These are phyloP conservation scores for Elasticomyces elasticus DNA, from an alignment of 495 filamentous ascomycete species.

Conservation along the genomic window DNA sequence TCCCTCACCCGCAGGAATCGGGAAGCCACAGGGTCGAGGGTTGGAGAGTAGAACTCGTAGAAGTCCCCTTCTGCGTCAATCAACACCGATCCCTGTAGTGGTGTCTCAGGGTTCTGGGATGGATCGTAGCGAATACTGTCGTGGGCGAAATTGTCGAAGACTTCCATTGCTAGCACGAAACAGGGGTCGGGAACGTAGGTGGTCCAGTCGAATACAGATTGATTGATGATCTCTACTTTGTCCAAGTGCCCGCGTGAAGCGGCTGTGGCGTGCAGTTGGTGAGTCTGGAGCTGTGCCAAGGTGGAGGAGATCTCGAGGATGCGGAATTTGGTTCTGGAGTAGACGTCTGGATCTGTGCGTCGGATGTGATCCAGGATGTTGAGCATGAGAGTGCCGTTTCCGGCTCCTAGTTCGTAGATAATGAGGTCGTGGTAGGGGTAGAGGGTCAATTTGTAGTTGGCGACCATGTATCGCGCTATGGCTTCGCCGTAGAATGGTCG, in stretches of 20 bases:
- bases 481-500: conserved; percentile 94
- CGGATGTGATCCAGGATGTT: conserved; percentile 97
- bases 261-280: conserved; percentile 54
- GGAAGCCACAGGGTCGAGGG: conserved; percentile 70
- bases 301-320: conserved; percentile 87
- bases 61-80: conserved; percentile 84
- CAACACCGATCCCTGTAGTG: conserved; percentile 74
- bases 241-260: conserved; percentile 61
- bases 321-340: conserved; percentile 84
- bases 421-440: conserved; percentile 96
- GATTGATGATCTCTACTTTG: conserved; percentile 88
- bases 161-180: conserved; percentile 97
- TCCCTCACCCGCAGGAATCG: conserved; percentile 74
- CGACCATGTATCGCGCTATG: conserved; percentile 83
- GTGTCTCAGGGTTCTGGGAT: conserved; percentile 59
- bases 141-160: conserved; percentile 97
- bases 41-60: conserved; percentile 75
- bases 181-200: conserved; percentile 76
- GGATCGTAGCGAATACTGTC: conserved; percentile 83
- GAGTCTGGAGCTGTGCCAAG: conserved; percentile 66
- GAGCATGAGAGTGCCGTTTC: conserved; percentile 94
- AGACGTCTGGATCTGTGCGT: conserved; percentile 78
- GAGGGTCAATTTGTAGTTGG: conserved; percentile 87
- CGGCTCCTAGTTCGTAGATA: conserved; percentile 97
- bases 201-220: conserved; percentile 90